These are phyloP conservation scores for Phytophthora tubulina DNA, from an alignment of 352 stramenopile species.

Conservation along the genomic window DNA sequence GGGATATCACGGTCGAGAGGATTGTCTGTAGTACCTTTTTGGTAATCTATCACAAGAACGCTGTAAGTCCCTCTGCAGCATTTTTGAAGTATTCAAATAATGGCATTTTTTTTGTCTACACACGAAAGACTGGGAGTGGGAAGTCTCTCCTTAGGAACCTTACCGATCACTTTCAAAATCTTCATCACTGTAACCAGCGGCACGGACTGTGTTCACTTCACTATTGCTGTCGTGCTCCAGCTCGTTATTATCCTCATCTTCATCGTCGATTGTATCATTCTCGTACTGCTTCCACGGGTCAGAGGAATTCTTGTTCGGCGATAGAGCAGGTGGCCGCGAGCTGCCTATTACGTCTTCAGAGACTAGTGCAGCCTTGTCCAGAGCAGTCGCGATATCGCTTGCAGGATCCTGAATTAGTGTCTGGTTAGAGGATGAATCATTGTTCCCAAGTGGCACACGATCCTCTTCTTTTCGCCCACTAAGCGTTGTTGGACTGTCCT, in stretches of 20 bases:
- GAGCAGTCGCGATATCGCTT: not conserved
- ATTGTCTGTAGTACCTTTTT: too few relatives aligned
- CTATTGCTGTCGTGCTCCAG: conserved; percentile 17
- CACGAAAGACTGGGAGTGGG: too few relatives aligned
- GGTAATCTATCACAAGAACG: too few relatives aligned
- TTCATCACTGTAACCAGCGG: conserved; percentile 61
- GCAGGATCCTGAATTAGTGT: not conserved
- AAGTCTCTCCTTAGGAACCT: not conserved
- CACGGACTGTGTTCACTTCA: conserved; percentile 9
- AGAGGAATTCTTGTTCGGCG: conserved; percentile 1
- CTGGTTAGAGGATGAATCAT: conserved; percentile 17
- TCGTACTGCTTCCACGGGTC: conserved; percentile 49
- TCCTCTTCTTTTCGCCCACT: not conserved
- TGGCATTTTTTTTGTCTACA: too few relatives aligned
- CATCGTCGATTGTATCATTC: conserved; percentile 27
- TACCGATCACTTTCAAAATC: conserved; percentile 66
- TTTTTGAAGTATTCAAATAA: too few relatives aligned
- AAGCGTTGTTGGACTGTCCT: not conserved
- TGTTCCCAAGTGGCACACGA: not conserved
- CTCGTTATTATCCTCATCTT: conserved; percentile 42
- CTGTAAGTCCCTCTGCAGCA: too few relatives aligned
- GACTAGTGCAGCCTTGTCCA: not conserved
- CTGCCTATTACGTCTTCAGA: not conserved
- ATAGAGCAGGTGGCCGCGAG: not conserved
- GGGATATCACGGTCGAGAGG: too few relatives aligned